phyloP scores from a whole-genome alignment of 768 basidiomycete species.

The Sistotremastrum niveocremeum region DNA sequence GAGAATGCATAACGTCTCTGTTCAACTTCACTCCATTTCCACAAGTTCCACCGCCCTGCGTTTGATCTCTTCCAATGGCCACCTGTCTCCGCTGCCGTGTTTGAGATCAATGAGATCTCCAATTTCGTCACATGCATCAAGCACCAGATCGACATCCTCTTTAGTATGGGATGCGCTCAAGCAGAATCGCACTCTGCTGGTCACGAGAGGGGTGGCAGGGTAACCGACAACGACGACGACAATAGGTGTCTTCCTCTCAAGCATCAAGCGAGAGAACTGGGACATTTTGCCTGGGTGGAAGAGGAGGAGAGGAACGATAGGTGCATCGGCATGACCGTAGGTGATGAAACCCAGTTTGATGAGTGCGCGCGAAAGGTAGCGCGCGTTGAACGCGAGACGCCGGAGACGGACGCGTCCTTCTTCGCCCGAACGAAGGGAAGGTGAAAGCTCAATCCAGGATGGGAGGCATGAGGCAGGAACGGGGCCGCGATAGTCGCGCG shows the following conservation, averaged over 20 bases:
- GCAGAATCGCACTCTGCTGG: slow-evolving; percentile 85
- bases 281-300: slow-evolving; percentile 94
- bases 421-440: slow-evolving; percentile 58
- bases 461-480: slow-evolving; percentile 55
- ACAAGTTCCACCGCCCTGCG: slow-evolving; percentile 66
- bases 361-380: slow-evolving; percentile 80
- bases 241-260: slow-evolving; percentile 63
- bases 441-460: slow-evolving; percentile 64
- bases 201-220: slow-evolving; percentile 81
- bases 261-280: slow-evolving; percentile 84
- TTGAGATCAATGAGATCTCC: slow-evolving; percentile 86
- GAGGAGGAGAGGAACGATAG: slow-evolving; percentile 84
- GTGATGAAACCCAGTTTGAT: slow-evolving; percentile 93
- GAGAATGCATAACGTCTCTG: no score
- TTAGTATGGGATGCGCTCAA: slow-evolving; percentile 93
- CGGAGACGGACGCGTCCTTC: slow-evolving; percentile 77
- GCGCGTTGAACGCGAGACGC: slow-evolving; percentile 87
- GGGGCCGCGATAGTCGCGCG: slow-evolving; percentile 48
- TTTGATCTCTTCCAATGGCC: slow-evolving; percentile 66
- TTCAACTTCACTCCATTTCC: slow-evolving; percentile 14
- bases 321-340: slow-evolving; percentile 82
- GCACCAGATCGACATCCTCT: slow-evolving; percentile 79
- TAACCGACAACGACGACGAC: slow-evolving; percentile 85
- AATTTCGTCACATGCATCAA: slow-evolving; percentile 83
- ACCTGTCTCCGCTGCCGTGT: slow-evolving; percentile 57